phyloP scores from a whole-genome alignment of 2,329 filamentous ascomycete genomes.

The Botrytis elliptica region DNA sequence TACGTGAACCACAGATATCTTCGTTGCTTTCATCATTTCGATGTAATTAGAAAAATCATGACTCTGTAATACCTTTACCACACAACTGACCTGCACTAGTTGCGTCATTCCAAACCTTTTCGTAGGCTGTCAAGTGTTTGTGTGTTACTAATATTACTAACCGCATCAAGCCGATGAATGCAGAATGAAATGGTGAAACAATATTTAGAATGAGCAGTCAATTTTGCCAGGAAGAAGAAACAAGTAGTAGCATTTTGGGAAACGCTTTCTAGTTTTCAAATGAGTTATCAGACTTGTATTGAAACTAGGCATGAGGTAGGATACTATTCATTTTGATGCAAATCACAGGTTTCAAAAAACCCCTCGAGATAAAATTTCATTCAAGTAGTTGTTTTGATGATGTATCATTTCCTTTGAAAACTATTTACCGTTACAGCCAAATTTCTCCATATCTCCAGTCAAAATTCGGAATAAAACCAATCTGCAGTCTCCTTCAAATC shows the following conservation, averaged over 20 bases:
- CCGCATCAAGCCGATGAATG: neutral
- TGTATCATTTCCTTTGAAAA: too few relatives aligned
- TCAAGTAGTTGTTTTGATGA: too few relatives aligned
- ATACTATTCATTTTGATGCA: neutral
- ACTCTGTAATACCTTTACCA: neutral
- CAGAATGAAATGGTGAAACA: neutral
- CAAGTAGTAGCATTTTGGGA: neutral
- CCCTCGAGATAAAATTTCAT: too few relatives aligned
- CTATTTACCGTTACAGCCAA: too few relatives aligned
- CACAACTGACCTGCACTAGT: neutral
- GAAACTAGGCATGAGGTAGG: fast-evolving
- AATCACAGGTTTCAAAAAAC: neutral
- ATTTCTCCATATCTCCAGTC: too few relatives aligned
- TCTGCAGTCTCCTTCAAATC: neutral
- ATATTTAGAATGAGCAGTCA: fast-evolving
- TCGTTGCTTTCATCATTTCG: neutral
- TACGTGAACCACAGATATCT: neutral
- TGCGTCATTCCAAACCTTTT: neutral
- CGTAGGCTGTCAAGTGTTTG: fast-evolving
- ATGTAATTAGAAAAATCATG: fast-evolving
- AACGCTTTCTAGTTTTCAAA: fast-evolving
- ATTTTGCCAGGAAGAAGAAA: neutral
- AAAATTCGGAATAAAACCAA: neutral
- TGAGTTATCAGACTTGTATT: neutral
- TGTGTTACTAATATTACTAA: neutral